A percentile compares a stretch with the other conserved stretches of the same genome.
phyloP scores from a whole-genome alignment of 2,329 filamentous ascomycete species.

The Phaeophleospora eucalypticola region DNA sequence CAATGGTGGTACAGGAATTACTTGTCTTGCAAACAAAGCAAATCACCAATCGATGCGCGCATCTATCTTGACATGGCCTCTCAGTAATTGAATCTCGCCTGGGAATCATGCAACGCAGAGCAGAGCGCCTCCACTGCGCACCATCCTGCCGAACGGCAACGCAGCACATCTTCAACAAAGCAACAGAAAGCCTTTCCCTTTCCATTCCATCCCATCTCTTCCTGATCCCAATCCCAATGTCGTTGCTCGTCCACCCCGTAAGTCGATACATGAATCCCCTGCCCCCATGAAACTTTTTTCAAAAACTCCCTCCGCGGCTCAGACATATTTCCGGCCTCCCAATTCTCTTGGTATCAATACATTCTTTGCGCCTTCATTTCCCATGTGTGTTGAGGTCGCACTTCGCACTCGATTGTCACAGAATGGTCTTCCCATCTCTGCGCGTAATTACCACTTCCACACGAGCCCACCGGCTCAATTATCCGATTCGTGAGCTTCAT shows the following conservation, averaged over 20 bases:
- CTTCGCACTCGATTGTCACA: neutral
- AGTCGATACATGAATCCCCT: neutral
- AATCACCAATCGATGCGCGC: neutral
- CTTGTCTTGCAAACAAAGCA: neutral
- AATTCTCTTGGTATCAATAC: neutral
- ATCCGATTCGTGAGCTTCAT: neutral
- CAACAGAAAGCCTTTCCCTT: neutral
- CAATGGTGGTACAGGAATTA: too few relatives aligned
- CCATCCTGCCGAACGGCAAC: neutral
- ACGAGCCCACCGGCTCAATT: neutral
- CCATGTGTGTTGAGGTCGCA: neutral
- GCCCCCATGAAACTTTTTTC: neutral
- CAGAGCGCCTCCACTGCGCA: too few relatives aligned
- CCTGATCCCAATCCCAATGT: too few relatives aligned
- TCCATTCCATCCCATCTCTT: neutral
- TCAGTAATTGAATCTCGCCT: too few relatives aligned
- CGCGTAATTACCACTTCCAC: neutral
- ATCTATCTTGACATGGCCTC: neutral
- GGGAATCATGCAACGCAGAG: too few relatives aligned
- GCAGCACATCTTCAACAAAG: neutral
- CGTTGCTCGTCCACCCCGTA: neutral
- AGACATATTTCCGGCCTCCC: neutral
- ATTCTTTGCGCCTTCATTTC: neutral
- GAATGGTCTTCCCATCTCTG: neutral
- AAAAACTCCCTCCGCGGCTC: neutral